Evolutionary conservation across 352 stramenopile species (phyloP), one percentile per base, ranked within the genome.

Genomic region (Elongisporangium anandrum): DNA sequence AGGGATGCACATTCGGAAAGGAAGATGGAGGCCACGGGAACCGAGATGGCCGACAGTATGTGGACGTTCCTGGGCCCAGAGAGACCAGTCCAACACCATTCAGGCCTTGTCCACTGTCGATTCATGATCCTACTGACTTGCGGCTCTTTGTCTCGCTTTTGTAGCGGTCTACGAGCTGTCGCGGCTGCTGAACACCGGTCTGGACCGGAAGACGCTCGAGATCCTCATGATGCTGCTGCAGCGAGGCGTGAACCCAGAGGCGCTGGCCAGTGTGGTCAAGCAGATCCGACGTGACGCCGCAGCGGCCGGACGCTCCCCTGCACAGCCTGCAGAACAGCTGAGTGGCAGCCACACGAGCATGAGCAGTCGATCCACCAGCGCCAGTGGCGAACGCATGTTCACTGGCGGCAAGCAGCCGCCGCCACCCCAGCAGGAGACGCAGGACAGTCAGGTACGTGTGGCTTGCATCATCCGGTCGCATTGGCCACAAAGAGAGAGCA

Each of bases 201-300:
- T 97, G 38, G 88, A 97, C 62, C 84, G 83, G 50, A 85, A 97
- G 66, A 96, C 87, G 23, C 72, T 97, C 48, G 75, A 72, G 57
- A 94, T 96, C 63, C 71, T 97, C 59, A 81, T 97, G 65, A 75
- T 85, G 51, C 75, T 97, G 21, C 75, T 95, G 53, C 83, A 97
- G 64, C 92, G 90, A 56, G 90, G 90, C 59, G 89, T 96, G 22
- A 95, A 97, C 70, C 90, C 90, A 0, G 90, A 97, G 58, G 87
- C 87, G 23, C 70, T 97, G 8, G 90, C 90, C 21, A 72, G 77
- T 26, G 88, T 96, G 16, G 87, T 97, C n/a, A 92, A 93, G 70
- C 88, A 97, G 21, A 72, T 97, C n/a, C 78, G 85, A 0, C 84
- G 77, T 54, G 81, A 91, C n/a, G 77, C 83, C 41, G 73, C 71